Percentiles rank a stretch among this genome's conserved stretches.
Conservation (phyloP, 192 early-diverging fungal genomes). For the Linnemannia exigua region DNA sequence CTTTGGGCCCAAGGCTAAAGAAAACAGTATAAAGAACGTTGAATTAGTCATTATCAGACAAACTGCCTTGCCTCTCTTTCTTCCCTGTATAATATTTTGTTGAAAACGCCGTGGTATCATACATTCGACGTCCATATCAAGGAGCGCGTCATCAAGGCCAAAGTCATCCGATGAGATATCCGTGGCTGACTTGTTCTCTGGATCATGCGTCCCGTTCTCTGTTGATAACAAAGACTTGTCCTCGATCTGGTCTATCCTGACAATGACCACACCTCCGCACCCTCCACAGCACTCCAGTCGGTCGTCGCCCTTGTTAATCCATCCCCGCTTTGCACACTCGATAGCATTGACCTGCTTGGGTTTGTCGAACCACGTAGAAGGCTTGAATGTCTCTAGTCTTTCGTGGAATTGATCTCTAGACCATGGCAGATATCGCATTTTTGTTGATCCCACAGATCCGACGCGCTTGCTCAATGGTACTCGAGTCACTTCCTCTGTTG, state of each 20-base stretch:
- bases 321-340: conserved; percentile 52
- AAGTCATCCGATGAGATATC: background rate
- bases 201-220: background rate
- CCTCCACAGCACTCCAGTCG: conserved; percentile 52
- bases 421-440: conserved; percentile 42
- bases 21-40: background rate
- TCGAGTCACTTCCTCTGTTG: background rate
- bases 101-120: background rate
- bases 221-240: background rate
- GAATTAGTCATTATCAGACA: background rate
- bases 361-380: conserved; percentile 55
- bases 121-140: conserved; percentile 31
- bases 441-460: background rate
- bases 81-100: background rate
- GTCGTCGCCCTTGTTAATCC: conserved; percentile 48
- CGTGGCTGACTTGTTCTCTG: background rate
- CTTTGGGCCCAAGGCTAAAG: conserved; percentile 29
- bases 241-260: conserved; percentile 23
- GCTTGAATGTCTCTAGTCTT: conserved; percentile 49
- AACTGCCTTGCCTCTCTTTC: background rate
- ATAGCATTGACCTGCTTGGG: conserved; percentile 47
- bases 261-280: conserved; percentile 45
- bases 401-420: conserved; percentile 51
- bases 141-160: background rate
- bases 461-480: background rate